These are phyloP conservation scores for Pleoardoris graminearum DNA, from an alignment of 2,329 filamentous ascomycete species.

Conservation along the genomic window DNA sequence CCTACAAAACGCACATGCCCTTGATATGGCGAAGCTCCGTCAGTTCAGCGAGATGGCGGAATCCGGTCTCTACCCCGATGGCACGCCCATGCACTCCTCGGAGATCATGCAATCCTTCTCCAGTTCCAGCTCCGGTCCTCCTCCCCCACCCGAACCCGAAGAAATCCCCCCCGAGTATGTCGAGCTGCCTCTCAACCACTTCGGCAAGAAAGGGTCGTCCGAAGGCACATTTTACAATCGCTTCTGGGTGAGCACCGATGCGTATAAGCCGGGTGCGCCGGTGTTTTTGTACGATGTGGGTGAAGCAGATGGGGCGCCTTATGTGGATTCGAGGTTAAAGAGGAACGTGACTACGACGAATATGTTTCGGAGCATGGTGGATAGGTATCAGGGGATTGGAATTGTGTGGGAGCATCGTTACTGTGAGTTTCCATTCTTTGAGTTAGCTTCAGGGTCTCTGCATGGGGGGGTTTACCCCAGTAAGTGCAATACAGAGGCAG, in stretches of 20 bases:
- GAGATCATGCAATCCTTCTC: constrained; percentile 3
- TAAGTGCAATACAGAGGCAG: too few species aligned
- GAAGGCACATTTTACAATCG: constrained; percentile 42
- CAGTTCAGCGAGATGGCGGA: constrained; percentile 34
- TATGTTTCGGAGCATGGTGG: constrained; percentile 43
- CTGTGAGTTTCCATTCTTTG: constrained; percentile 21
- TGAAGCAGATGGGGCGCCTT: constrained; percentile 35
- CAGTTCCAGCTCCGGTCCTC: background rate
- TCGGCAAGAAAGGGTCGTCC: constrained; percentile 29
- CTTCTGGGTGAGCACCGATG: constrained; percentile 41
- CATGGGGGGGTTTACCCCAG: too few species aligned
- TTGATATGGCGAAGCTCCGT: constrained; percentile 26
- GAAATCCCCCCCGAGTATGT: constrained; percentile 39
- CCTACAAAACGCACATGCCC: constrained; percentile 25
- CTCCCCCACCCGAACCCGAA: constrained; percentile 11
- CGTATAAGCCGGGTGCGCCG: constrained; percentile 43
- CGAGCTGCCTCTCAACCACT: constrained; percentile 43
- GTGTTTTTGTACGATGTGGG: constrained; percentile 47
- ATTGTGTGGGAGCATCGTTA: constrained; percentile 49
- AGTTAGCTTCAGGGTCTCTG: background rate
- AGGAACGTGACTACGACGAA: constrained; percentile 27
- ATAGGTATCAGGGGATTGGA: constrained; percentile 42
- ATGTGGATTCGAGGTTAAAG: constrained; percentile 31
- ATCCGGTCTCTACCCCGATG: constrained; percentile 39
- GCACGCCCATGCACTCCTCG: constrained; percentile 26